These are phyloP conservation scores for Oehlia diaphana DNA, from an alignment of 192 early-diverging fungal genomes.

Conservation along the genomic window DNA sequence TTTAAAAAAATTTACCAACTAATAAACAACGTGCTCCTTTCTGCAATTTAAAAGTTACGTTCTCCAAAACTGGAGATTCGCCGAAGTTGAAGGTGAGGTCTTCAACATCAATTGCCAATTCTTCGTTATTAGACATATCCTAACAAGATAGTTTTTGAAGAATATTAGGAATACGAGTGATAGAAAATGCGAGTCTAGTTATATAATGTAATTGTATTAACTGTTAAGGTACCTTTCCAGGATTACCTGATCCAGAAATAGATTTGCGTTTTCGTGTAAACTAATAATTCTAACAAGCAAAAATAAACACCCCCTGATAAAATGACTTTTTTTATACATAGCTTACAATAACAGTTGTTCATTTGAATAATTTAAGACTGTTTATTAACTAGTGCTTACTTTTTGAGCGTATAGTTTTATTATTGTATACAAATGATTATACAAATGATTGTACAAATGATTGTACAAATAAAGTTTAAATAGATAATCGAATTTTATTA, in stretches of 20 bases:
- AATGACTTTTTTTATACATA: background rate
- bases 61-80: slow-evolving; percentile 53
- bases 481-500: background rate
- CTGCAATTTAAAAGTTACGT: slow-evolving; percentile 52
- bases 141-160: too few species aligned
- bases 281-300: background rate
- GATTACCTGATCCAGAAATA: too few species aligned
- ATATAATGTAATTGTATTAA: background rate
- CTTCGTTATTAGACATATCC: background rate
- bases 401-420: background rate
- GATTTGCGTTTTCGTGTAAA: background rate
- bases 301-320: background rate
- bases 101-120: slow-evolving; percentile 43
- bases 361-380: background rate
- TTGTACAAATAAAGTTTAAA: too few species aligned
- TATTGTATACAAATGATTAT: background rate
- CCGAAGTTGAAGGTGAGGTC: slow-evolving; percentile 62
- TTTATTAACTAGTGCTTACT: background rate
- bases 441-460: background rate
- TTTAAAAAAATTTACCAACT: slow-evolving; percentile 59
- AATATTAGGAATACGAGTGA: too few species aligned
- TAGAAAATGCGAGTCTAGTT: too few species aligned
- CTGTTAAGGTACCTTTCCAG: background rate
- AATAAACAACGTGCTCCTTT: slow-evolving; percentile 65
- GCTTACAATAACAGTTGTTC: background rate